Conservation (phyloP, 2,329 filamentous ascomycete species). For the Grosmannia penicillata region DNA sequence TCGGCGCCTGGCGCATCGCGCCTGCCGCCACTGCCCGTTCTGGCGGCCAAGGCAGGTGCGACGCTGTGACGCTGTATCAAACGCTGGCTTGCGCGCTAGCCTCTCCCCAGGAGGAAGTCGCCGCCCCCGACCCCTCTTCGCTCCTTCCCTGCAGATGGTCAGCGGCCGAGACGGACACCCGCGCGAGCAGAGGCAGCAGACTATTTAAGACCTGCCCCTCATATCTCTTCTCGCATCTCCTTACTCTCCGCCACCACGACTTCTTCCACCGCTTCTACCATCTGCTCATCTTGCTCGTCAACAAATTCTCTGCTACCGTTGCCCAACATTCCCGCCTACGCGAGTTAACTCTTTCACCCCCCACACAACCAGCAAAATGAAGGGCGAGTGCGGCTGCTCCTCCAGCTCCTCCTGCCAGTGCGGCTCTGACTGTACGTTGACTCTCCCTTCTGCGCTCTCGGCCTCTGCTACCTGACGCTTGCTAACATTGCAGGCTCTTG, state of each 20-base stretch:
- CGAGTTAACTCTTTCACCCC: constrained; percentile 8
- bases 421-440: constrained; percentile 9
- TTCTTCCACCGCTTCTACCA: neutral
- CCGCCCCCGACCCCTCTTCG: no score
- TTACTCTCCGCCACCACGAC: neutral
- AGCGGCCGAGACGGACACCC: no score
- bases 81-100: no score
- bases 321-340: constrained; percentile 9
- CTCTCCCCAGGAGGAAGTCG: no score
- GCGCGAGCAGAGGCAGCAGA: no score
- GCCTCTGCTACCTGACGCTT: neutral
- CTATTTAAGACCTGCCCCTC: neutral
- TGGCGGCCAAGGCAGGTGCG: no score
- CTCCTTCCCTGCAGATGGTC: no score
- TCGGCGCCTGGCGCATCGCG: no score
- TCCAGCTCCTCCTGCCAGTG: constrained; percentile 19
- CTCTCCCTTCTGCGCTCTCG: neutral
- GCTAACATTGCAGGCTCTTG: constrained; percentile 18
- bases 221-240: neutral
- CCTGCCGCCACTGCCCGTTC: no score
- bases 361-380: constrained; percentile 17
- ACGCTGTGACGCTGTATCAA: no score
- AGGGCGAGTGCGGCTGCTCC: constrained; percentile 23
- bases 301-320: neutral
- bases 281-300: no score